Conservation (phyloP, 805 yeast species). For the Isabelozyma pseudorhagii region DNA sequence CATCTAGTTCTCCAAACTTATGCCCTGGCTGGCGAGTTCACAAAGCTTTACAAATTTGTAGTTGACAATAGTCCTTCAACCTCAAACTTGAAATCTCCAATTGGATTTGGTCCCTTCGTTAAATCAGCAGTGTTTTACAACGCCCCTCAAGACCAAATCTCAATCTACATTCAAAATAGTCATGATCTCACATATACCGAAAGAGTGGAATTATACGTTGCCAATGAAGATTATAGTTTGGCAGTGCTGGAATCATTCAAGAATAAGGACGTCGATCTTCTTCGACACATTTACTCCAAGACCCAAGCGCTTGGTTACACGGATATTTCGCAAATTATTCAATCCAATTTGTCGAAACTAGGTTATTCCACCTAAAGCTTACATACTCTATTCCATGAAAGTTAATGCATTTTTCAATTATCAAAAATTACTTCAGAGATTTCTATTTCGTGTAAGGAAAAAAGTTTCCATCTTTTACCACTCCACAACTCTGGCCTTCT, state of each 20-base stretch:
- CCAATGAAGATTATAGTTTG: slow-evolving; percentile 47
- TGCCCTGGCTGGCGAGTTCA: slow-evolving; percentile 27
- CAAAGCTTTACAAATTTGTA: slow-evolving; percentile 31
- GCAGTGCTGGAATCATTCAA: slow-evolving; percentile 51
- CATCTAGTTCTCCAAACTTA: slow-evolving; percentile 27
- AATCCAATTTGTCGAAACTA: slow-evolving; percentile 20
- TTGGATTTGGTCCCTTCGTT: slow-evolving; percentile 68
- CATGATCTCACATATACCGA: slow-evolving; percentile 40
- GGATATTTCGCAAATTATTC: slow-evolving; percentile 5
- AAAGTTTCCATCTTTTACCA: slow-evolving; percentile 15
- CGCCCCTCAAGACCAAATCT: slow-evolving; percentile 59
- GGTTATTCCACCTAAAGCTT: slow-evolving; percentile 16
- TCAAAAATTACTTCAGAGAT: neutral
- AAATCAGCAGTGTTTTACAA: slow-evolving; percentile 45
- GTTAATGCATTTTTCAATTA: neutral
- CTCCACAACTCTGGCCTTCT: slow-evolving; percentile 54
- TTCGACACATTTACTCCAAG: slow-evolving; percentile 19
- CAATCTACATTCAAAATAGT: slow-evolving; percentile 56
- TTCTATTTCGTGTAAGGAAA: neutral
- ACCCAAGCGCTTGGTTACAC: slow-evolving; percentile 9
- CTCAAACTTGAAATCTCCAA: slow-evolving; percentile 52
- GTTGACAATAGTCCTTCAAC: slow-evolving; percentile 11
- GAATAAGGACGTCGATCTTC: slow-evolving; percentile 37
- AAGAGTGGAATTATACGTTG: slow-evolving; percentile 47
- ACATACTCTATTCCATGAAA: neutral